Evolutionary conservation across 352 stramenopile genomes (phyloP), one percentile per base, ranked within the genome.

Genomic region (Pythium rhizo-oryzae): DNA sequence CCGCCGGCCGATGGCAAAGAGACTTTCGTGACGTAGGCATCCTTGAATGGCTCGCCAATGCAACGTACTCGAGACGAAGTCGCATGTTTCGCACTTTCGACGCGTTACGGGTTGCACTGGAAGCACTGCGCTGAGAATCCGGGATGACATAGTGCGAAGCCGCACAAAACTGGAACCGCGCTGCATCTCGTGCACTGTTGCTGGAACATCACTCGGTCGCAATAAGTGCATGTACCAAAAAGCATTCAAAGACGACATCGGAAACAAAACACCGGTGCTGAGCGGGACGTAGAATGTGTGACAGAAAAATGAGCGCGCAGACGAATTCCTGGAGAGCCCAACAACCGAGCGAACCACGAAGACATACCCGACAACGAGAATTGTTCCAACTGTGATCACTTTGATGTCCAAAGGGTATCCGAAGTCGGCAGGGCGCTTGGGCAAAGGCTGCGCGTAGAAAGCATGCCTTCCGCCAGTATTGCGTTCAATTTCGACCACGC

Each of bases 211-310:
- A 4, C 37, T 12, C 4, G 15, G 37, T 18, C 13, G 9, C 37
- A 18, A 3, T 9, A 47, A 7, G 2, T 44, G 2, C 11, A 68
- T 49, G 24, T 23, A 16, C 67, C 67, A 74, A 23, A 63, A 56
- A n/a, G 59, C 11, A 35, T 63, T 24, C 12, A 62, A 19, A 23
- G 28, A 44, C 15, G 55, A 52, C 23, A n/a, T 21, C 18, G 8
- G 61, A 24, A 19, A 21, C 65, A 13, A 67, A 19, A 16, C 1
- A 24, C 15, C 58, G 55, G 62, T 46, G 15, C 39, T 70, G 18
- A 61, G 35, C 0, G 68, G 68, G 21, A 74, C 52, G 28, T 67
- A 74, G 57, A 28, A 65, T 6, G 51, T 54, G 6, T 39, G 56
- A 39, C 62, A 67, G 0, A 53, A 18, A 18, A 74, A 59, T 6